A percentile compares a stretch with the other conserved stretches of the same genome.
These are phyloP conservation scores for Suillus ampliporus DNA, from an alignment of 768 basidiomycete species.

Conservation along the genomic window DNA sequence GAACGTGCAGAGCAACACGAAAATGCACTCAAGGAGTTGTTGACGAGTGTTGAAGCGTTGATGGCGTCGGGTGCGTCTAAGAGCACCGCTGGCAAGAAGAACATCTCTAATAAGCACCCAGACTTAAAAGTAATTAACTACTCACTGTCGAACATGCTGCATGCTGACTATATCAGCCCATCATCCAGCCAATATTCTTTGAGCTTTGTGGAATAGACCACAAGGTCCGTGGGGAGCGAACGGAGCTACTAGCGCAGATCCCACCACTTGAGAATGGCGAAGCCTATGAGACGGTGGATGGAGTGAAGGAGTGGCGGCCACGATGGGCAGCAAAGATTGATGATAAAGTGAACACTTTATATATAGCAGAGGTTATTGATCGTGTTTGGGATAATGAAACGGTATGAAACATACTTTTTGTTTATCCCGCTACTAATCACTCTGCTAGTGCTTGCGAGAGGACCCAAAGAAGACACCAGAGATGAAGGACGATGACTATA, in stretches of 20 bases:
- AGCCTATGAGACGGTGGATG: background rate
- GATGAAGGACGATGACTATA: background rate
- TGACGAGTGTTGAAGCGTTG: no score
- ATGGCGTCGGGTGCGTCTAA: background rate
- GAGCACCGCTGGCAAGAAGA: background rate
- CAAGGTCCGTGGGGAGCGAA: background rate
- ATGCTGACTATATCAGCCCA: background rate
- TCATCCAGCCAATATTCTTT: background rate
- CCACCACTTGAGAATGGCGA: background rate
- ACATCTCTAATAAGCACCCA: constrained; percentile 1
- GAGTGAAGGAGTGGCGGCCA: background rate
- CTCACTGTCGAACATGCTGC: background rate
- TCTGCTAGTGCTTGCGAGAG: background rate
- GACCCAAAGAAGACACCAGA: background rate
- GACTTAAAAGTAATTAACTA: constrained; percentile 1
- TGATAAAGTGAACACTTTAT: background rate
- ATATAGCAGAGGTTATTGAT: background rate
- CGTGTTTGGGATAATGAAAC: constrained; percentile 7
- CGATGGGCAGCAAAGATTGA: background rate
- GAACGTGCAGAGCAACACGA: no score
- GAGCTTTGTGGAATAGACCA: background rate
- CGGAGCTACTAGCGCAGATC: background rate
- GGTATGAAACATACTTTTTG: background rate
- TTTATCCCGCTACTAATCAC: background rate
- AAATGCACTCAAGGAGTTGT: no score